phyloP scores from a whole-genome alignment of 345 rosid species.

The Garcia nutans region DNA sequence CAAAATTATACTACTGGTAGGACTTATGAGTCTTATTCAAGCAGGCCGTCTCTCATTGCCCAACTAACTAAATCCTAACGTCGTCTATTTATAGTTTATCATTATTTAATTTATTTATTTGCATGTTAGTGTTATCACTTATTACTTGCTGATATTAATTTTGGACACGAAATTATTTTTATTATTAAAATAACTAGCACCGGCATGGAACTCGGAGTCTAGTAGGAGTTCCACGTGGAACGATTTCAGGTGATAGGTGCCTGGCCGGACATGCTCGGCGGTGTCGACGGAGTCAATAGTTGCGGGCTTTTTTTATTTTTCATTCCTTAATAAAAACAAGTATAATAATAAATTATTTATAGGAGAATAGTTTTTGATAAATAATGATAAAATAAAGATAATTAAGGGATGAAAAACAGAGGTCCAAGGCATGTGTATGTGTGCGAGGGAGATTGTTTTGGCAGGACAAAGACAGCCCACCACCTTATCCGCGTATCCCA shows the following conservation, averaged over 20 bases:
- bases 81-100: conserved; percentile 2
- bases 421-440: conserved; percentile 16
- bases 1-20: neutral
- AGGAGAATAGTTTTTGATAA: no score
- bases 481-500: conserved; percentile 28
- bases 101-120: neutral
- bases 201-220: conserved; percentile 27
- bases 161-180: no score
- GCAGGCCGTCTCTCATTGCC: conserved; percentile 29
- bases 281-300: conserved; percentile 29
- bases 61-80: conserved; percentile 25
- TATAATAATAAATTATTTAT: no score
- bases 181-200: conserved; percentile 17
- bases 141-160: no score
- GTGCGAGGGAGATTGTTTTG: conserved; percentile 24
- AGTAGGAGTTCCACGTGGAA: conserved; percentile 48
- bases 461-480: conserved; percentile 36
- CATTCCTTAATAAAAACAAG: neutral
- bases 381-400: neutral
- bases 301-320: neutral
- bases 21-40: conserved; percentile 17
- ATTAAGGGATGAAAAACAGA: neutral
- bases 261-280: conserved; percentile 31
- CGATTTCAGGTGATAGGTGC: conserved; percentile 21
- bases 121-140: no score